Conservation (phyloP, 139 green algal genomes). For the Volvox africanus region DNA sequence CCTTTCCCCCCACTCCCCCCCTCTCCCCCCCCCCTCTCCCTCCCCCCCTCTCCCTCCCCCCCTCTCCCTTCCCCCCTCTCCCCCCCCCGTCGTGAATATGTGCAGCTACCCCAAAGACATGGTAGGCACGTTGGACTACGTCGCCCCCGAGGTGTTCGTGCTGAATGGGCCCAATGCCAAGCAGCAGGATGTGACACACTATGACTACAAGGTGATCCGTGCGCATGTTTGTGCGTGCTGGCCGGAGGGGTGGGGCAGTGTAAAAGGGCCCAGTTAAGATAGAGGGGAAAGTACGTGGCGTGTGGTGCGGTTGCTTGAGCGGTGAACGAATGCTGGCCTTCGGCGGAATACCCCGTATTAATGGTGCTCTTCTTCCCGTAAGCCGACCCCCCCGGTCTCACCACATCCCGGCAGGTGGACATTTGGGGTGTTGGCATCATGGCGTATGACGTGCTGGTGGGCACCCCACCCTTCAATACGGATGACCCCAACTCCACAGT, state of each 20-base stretch:
- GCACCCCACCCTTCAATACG: slow-evolving; percentile 63
- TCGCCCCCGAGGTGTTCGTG: slow-evolving; percentile 57
- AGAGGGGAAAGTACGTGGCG: too few species aligned
- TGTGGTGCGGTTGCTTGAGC: too few species aligned
- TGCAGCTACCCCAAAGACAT: slow-evolving; percentile 60
- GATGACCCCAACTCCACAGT: slow-evolving; percentile 55
- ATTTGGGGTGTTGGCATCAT: slow-evolving; percentile 64
- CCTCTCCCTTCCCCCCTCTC: background rate
- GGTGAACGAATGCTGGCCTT: too few species aligned
- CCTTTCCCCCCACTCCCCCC: background rate
- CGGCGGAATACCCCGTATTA: too few species aligned
- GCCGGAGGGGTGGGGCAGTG: too few species aligned
- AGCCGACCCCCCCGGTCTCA: background rate
- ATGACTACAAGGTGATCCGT: slow-evolving; percentile 54
- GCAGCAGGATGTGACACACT: slow-evolving; percentile 50
- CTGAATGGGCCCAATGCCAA: slow-evolving; percentile 52
- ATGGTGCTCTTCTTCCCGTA: too few species aligned
- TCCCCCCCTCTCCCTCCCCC: background rate
- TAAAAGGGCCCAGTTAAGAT: too few species aligned
- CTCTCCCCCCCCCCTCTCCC: background rate
- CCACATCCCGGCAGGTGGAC: slow-evolving; percentile 39
- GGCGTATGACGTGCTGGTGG: slow-evolving; percentile 70
- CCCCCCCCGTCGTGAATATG: background rate
- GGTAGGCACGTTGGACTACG: slow-evolving; percentile 62
- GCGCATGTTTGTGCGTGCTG: background rate